phyloP scores from a whole-genome alignment of 257 asterid species.

The Eustoma russellianum region DNA sequence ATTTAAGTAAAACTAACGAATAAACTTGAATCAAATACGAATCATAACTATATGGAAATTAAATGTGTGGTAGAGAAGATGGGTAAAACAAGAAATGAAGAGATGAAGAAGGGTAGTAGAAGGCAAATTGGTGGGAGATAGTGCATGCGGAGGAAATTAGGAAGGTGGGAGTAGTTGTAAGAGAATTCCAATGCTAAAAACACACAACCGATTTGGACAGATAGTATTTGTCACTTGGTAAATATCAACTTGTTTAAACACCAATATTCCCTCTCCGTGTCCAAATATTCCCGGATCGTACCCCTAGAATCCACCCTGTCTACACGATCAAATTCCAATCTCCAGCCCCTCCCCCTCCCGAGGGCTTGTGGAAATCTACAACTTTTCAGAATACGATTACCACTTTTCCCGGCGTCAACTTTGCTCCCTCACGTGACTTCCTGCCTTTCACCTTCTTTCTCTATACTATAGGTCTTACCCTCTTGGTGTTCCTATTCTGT shows the following conservation, averaged over 20 bases:
- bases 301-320: conserved; percentile 6
- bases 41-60: no score
- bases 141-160: no score
- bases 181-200: background rate
- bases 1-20: no score
- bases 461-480: no score
- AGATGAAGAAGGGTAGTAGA: background rate
- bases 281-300: conserved; percentile 42
- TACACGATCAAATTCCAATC: conserved; percentile 5
- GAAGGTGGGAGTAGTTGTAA: conserved; percentile 21
- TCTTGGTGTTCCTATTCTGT: no score
- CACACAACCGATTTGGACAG: background rate
- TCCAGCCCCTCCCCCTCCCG: conserved; percentile 21
- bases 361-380: conserved; percentile 12
- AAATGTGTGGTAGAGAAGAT: no score
- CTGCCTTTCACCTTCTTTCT: conserved; percentile 14
- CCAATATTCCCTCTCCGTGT: conserved; percentile 83
- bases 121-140: background rate
- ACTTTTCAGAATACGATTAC: conserved; percentile 16
- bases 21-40: no score
- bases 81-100: no score
- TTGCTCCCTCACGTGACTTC: conserved; percentile 56
- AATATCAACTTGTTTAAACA: conserved; percentile 15
- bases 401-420: conserved; percentile 50
- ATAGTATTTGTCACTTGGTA: conserved; percentile 11